These are phyloP conservation scores for Ogataea minuta DNA, from an alignment of 805 yeast genomes.

Conservation along the genomic window DNA sequence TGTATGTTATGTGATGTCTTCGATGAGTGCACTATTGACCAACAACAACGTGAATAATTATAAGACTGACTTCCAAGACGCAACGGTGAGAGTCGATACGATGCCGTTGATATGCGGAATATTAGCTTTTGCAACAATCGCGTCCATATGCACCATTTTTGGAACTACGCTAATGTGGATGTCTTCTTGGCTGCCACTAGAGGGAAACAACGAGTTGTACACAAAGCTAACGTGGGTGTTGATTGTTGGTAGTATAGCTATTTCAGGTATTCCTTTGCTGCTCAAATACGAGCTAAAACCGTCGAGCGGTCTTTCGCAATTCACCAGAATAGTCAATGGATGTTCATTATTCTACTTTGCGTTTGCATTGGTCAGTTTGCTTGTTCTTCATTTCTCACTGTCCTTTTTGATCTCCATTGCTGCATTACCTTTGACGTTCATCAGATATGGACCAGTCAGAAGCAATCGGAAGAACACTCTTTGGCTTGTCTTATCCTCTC, in stretches of 20 bases:
- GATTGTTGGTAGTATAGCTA: constrained; percentile 5
- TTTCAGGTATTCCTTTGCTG: constrained; percentile 18
- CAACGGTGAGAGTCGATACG: constrained; percentile 23
- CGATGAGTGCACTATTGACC: constrained; percentile 56
- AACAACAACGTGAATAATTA: constrained; percentile 34
- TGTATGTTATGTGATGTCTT: constrained; percentile 63
- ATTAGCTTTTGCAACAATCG: constrained; percentile 30
- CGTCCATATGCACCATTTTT: constrained; percentile 21
- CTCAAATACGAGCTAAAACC: constrained; percentile 7
- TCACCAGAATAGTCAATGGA: constrained; percentile 25
- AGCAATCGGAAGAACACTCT: constrained; percentile 22
- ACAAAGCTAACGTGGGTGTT: constrained; percentile 16
- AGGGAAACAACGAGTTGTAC: constrained; percentile 10
- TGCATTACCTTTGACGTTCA: constrained; percentile 73
- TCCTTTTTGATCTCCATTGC: constrained; percentile 68
- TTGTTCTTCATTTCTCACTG: constrained; percentile 82
- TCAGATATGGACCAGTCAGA: constrained; percentile 38
- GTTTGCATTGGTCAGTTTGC: constrained; percentile 64
- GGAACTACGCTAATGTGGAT: constrained; percentile 26
- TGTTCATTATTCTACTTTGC: constrained; percentile 55
- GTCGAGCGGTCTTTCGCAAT: constrained; percentile 18
- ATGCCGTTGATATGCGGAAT: constrained; percentile 30
- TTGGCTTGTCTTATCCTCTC: constrained; percentile 32
- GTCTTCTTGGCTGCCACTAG: constrained; percentile 10
- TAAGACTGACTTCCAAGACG: constrained; percentile 4